Evolutionary conservation across 73 alveolate species (phyloP).

Genomic region (Uronychia setigera): DNA sequence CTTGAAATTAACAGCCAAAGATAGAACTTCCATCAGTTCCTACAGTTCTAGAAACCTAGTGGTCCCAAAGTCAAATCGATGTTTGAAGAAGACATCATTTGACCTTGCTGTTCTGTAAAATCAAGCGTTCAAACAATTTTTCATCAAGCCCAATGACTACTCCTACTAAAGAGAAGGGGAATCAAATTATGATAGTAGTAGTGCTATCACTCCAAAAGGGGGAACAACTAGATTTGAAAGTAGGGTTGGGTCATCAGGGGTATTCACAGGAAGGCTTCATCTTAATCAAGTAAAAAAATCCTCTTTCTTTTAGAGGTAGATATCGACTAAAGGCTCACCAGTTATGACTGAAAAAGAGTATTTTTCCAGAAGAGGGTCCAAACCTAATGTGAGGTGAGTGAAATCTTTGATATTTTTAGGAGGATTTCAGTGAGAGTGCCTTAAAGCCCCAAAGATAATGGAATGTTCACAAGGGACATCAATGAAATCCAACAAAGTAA

Average conservation of each 20-base stretch:
- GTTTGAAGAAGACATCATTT: background rate
- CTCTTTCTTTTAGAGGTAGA: background rate
- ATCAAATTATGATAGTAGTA: background rate
- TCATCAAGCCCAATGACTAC: background rate
- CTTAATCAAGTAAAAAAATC: background rate
- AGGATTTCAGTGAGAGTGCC: constrained; percentile 1
- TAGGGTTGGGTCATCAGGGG: background rate
- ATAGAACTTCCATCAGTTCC: background rate
- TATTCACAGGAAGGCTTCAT: background rate
- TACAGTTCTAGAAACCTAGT: background rate
- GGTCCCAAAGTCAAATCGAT: background rate
- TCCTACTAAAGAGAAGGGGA: background rate
- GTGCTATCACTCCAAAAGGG: too few species aligned
- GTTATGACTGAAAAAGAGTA: background rate
- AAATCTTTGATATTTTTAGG: too few species aligned
- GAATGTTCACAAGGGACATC: background rate
- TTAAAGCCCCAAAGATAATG: background rate
- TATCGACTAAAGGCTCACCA: background rate
- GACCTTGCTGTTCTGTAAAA: background rate
- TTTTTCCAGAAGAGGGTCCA: too few species aligned
- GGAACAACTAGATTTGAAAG: background rate
- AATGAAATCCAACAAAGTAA: background rate
- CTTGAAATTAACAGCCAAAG: background rate
- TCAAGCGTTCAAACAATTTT: background rate
- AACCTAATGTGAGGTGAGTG: too few species aligned